Evolutionary conservation across 306 rosid species (phyloP).

Genomic region (Malus orientalis): DNA sequence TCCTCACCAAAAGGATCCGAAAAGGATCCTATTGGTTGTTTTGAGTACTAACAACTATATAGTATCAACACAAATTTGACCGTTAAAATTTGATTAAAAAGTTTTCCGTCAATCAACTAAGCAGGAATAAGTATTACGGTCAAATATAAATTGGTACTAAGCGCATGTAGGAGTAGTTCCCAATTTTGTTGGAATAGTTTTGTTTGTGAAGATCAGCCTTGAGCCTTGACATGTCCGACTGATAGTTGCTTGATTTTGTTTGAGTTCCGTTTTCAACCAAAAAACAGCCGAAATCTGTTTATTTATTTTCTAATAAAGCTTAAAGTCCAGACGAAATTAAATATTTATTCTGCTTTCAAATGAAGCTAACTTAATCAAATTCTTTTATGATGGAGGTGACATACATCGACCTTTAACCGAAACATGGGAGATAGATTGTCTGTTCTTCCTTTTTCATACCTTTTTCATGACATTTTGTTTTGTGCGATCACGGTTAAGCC

Average conservation of each 20-base stretch:
- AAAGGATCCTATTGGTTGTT: no score
- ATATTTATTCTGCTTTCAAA: not conserved
- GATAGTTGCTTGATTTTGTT: no score
- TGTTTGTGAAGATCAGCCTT: no score
- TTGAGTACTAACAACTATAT: not conserved
- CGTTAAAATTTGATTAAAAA: not conserved
- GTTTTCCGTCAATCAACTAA: no score
- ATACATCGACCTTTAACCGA: not conserved
- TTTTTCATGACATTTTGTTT: accelerated
- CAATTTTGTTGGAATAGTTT: no score
- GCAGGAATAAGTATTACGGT: no score
- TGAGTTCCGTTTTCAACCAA: no score
- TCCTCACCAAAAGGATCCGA: no score
- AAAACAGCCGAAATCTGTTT: not conserved
- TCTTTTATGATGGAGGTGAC: not conserved
- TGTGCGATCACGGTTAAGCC: no score
- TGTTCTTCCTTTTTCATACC: no score
- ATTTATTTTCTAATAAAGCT: not conserved
- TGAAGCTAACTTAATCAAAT: not conserved
- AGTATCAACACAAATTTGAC: not conserved
- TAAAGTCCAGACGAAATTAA: not conserved
- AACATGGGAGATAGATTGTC: not conserved
- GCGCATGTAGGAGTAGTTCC: no score
- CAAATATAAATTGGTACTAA: no score
- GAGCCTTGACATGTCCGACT: not conserved